These are phyloP conservation scores for Sugiyamaella xylanicola DNA, from an alignment of 1,139 yeast genomes.

Conservation along the genomic window DNA sequence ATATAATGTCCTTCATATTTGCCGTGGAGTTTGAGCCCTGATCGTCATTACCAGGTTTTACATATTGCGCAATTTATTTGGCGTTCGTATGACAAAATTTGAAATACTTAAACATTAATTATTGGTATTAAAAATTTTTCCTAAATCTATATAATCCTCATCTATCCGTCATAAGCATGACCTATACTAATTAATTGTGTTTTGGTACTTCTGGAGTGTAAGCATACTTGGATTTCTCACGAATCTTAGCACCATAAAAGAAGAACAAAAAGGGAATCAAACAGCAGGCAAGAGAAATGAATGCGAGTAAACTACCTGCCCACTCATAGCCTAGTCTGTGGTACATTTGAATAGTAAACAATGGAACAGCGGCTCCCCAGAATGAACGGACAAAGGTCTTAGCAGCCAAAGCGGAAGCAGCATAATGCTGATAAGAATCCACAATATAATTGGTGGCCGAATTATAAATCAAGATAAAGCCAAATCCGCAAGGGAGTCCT, in stretches of 20 bases:
- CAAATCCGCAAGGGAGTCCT: constrained; percentile 61
- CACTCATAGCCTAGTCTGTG: constrained; percentile 69
- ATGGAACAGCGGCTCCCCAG: constrained; percentile 46
- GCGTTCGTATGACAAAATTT: background rate
- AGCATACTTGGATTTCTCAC: constrained; percentile 69
- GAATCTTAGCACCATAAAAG: constrained; percentile 61
- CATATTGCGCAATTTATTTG: background rate
- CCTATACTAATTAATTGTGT: background rate
- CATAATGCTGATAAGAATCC: constrained; percentile 65
- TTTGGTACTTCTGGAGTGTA: constrained; percentile 15
- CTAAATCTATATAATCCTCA: background rate
- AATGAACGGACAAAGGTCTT: constrained; percentile 59
- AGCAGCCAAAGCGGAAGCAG: constrained; percentile 88
- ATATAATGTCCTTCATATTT: too few species aligned
- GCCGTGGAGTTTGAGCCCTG: too few species aligned
- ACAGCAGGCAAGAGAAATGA: constrained; percentile 59
- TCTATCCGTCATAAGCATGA: background rate
- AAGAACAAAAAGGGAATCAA: constrained; percentile 71
- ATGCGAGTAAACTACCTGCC: constrained; percentile 75
- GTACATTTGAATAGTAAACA: constrained; percentile 56
- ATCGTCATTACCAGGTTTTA: too few species aligned
- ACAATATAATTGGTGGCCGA: constrained; percentile 63
- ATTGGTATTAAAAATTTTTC: too few species aligned
- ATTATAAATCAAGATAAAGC: constrained; percentile 47
- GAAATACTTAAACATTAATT: background rate